Conservation (phyloP, 306 rosid species). For the Cercis canadensis region DNA sequence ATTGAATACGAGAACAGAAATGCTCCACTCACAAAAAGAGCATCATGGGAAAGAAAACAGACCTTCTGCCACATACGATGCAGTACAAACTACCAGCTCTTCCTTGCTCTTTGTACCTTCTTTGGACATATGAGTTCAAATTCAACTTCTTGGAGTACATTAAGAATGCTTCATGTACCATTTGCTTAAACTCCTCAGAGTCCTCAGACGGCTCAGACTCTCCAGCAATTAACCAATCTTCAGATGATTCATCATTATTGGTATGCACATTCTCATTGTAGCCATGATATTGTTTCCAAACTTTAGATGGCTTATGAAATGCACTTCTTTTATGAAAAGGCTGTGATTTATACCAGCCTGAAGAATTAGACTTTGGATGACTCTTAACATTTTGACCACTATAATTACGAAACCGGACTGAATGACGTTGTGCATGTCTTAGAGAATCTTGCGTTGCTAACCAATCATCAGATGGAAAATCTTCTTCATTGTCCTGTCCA, state of each 20-base stretch:
- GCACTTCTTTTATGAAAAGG: conserved; percentile 58
- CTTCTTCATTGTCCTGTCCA: conserved; percentile 44
- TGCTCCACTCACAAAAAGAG: conserved; percentile 51
- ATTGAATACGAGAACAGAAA: conserved; percentile 50
- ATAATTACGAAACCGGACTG: conserved; percentile 50
- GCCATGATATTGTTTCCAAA: conserved; percentile 73
- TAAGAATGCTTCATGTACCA: conserved; percentile 79
- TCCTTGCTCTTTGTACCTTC: conserved; percentile 87
- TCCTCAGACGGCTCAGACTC: conserved; percentile 71
- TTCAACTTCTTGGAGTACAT: conserved; percentile 74
- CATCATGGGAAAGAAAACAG: conserved; percentile 68
- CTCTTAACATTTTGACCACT: conserved; percentile 58
- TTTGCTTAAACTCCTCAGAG: conserved; percentile 77
- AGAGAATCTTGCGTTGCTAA: conserved; percentile 50
- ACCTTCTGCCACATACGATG: conserved; percentile 95
- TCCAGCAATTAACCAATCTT: conserved; percentile 55
- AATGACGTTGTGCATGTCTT: conserved; percentile 42
- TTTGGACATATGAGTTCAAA: conserved; percentile 60
- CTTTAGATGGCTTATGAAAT: conserved; percentile 56
- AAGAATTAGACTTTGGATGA: conserved; percentile 58
- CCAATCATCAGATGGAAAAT: conserved; percentile 61
- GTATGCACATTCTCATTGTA: conserved; percentile 50
- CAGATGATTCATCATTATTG: conserved; percentile 61
- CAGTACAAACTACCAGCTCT: conserved; percentile 91
- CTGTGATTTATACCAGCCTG: conserved; percentile 61